A percentile compares a stretch with the other conserved stretches of the same genome.
phyloP scores from a whole-genome alignment of 805 yeast genomes.

The Candida krabiensis region DNA sequence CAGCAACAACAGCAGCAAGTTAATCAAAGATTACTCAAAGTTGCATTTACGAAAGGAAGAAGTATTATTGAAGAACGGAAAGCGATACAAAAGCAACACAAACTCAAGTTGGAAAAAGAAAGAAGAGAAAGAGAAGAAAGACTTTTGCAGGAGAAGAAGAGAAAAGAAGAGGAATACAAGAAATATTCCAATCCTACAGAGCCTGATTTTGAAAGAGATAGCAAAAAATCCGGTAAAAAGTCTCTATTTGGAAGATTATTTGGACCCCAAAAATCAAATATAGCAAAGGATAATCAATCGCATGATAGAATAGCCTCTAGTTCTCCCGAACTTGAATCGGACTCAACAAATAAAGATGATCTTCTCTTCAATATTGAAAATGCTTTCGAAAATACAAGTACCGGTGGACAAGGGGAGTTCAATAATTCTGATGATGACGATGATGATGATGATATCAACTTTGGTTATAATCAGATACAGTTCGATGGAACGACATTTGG shows the following conservation, averaged over 20 bases:
- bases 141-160: slow-evolving; percentile 16
- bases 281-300: slow-evolving; percentile 29
- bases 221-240: slow-evolving; percentile 11
- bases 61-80: slow-evolving; percentile 22
- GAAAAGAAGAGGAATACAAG: slow-evolving; percentile 21
- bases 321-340: not conserved
- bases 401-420: slow-evolving; percentile 10
- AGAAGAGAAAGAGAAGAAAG: slow-evolving; percentile 25
- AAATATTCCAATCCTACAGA: slow-evolving; percentile 16
- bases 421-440: slow-evolving; percentile 14
- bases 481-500: slow-evolving; percentile 3
- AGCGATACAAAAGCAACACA: slow-evolving; percentile 14
- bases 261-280: slow-evolving; percentile 27
- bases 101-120: slow-evolving; percentile 16
- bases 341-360: slow-evolving; percentile 3
- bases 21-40: slow-evolving; percentile 21
- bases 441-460: slow-evolving; percentile 8
- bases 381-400: not conserved
- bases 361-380: slow-evolving; percentile 5
- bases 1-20: slow-evolving; percentile 17
- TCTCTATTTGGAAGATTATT: slow-evolving; percentile 27
- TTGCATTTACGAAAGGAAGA: slow-evolving; percentile 20
- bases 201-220: not conserved
- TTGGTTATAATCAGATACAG: slow-evolving; percentile 17
- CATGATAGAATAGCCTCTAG: slow-evolving; percentile 16